Base-by-base conservation (phyloP, 768 basidiomycete species). In the Calocybe gangraenosa region DNA sequence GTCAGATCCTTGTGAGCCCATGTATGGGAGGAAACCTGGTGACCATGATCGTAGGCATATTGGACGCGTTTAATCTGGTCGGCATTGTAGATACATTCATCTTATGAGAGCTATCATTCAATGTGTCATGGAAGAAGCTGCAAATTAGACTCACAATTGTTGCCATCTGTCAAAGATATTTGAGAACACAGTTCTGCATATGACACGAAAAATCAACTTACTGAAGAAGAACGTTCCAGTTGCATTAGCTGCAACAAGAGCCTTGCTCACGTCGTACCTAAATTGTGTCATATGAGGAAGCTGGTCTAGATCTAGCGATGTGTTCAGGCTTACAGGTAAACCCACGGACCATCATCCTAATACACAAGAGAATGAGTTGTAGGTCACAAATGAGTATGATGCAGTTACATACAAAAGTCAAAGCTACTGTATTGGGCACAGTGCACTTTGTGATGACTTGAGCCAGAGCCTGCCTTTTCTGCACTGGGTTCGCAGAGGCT, bases 221-320 rank as follows among this genome's bases (percentile, higher is more conserved):
- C 69, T 70, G 52, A 69, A 65, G 63, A 73, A 74, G 53, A 74
- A 74, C 0, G 73, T 73, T 5, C 65, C 73, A 7, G 58, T 68
- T 6, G 65, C 67, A 33, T 62, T 62, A 32, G 61, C 64, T 10
- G 56, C 59, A 6, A 54, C 52, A 13, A 71, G 58, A 7, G 67
- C 60, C 25, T 70, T 62, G 49, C 60, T 62, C 40, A 70, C 53
- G 39, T 70, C 65, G 39, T 65, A 59, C 3, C 69, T 70, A 40
- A 7, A 21, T 6, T 18, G 15, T 19, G 1, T 7, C 33, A 11
- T 9, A 20, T 40, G 1, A 44, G 19, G 18, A 2, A n/a, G 28
- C n/a, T 31, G 11, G 5, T 4, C 8, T 19, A 17, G 4, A 37
- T 18, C 14, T 18, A 5, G n/a, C 6, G 17, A 35, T 30, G 10